A percentile compares a stretch with the other conserved stretches of the same genome.
These are phyloP conservation scores for Calonectria hawksworthii DNA, from an alignment of 2,329 filamentous ascomycete genomes.

Conservation along the genomic window DNA sequence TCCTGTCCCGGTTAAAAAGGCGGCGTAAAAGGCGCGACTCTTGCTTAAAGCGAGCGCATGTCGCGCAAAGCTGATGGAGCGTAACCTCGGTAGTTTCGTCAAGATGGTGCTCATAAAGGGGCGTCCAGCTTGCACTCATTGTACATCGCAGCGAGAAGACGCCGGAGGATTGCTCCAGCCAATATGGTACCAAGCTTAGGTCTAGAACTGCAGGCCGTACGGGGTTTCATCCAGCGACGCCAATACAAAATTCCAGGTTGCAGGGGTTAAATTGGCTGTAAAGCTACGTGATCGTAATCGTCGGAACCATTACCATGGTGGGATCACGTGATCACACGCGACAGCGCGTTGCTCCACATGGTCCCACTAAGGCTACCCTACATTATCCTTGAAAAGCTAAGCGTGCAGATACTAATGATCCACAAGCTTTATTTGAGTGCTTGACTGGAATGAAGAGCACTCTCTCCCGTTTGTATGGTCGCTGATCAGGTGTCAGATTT, in stretches of 20 bases:
- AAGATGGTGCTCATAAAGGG: conserved; percentile 10
- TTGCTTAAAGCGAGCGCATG: background rate
- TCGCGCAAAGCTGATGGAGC: conserved; percentile 11
- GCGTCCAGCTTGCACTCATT: background rate
- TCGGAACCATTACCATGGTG: background rate
- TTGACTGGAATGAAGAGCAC: too few species aligned
- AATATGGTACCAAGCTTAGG: background rate
- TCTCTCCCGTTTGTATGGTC: too few species aligned
- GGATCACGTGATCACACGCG: background rate
- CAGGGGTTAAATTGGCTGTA: background rate
- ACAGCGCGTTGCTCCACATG: background rate
- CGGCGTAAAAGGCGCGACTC: background rate
- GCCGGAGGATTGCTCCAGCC: background rate
- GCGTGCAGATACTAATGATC: too few species aligned
- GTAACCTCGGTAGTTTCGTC: background rate
- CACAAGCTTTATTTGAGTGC: too few species aligned
- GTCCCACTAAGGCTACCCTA: too few species aligned
- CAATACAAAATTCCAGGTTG: background rate
- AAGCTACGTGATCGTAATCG: background rate
- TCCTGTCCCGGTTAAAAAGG: background rate
- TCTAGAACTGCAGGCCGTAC: background rate
- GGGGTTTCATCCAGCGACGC: background rate
- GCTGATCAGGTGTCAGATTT: too few species aligned
- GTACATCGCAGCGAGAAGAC: background rate
- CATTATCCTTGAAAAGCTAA: too few species aligned